Conservation (phyloP, 768 basidiomycete species). For the Termitomyces sp. region DNA sequence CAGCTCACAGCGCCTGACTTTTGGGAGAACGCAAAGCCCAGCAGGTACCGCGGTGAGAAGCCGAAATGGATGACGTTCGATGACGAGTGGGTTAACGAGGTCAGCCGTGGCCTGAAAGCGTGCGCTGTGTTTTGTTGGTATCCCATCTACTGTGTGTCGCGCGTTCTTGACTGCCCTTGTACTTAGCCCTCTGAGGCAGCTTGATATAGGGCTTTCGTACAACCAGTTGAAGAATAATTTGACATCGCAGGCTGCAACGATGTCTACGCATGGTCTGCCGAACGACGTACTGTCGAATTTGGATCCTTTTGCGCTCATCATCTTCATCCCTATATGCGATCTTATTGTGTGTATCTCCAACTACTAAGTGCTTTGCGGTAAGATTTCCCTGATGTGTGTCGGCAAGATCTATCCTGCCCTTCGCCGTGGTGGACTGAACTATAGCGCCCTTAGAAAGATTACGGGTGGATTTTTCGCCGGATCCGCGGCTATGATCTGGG, state of each 20-base stretch:
- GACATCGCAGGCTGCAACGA: conserved; percentile 74
- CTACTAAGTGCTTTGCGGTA: neutral
- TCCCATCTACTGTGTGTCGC: conserved; percentile 59
- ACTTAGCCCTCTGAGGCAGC: conserved; percentile 19
- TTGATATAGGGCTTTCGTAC: conserved; percentile 61
- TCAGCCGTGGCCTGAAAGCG: conserved; percentile 67
- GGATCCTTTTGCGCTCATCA: conserved; percentile 71
- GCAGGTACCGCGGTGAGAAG: conserved; percentile 36
- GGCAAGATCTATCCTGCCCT: conserved; percentile 52
- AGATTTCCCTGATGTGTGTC: neutral
- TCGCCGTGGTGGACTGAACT: conserved; percentile 44
- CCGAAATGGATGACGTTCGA: conserved; percentile 76
- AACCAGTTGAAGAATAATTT: conserved; percentile 77
- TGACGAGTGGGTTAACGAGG: conserved; percentile 75
- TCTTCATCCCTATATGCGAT: conserved; percentile 69
- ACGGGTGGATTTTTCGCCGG: conserved; percentile 52
- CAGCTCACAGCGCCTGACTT: conserved; percentile 56
- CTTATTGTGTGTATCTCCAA: conserved; percentile 36
- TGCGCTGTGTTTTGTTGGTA: conserved; percentile 58
- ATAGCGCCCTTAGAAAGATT: conserved; percentile 56
- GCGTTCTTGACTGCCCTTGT: neutral
- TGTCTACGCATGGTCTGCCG: conserved; percentile 63
- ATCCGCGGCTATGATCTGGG: conserved; percentile 59
- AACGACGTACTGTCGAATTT: conserved; percentile 78
- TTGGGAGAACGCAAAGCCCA: conserved; percentile 73